Evolutionary conservation across 2,329 filamentous ascomycete species (phyloP).

Genomic region (Fusarium sp.): DNA sequence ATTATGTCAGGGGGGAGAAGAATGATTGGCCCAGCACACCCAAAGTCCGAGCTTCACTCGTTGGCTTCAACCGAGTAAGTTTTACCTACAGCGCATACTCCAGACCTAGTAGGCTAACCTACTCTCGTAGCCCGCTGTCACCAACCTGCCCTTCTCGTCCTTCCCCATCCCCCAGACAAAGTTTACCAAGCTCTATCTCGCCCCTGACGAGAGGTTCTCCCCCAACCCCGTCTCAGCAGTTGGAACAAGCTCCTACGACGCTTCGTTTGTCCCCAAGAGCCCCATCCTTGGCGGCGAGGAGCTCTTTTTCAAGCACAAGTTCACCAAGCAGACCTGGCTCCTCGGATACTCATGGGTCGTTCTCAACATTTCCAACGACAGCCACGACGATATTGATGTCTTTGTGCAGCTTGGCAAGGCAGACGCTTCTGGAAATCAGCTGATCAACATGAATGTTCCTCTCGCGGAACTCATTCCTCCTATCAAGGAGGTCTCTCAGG

Average conservation of each 20-base stretch:
- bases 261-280: background rate
- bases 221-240: background rate
- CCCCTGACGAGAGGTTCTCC: background rate
- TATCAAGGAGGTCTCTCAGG: background rate
- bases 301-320: background rate
- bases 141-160: background rate
- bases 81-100: accelerated
- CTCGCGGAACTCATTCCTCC: background rate
- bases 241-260: background rate
- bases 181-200: background rate
- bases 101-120: background rate
- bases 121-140: background rate
- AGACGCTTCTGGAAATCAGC: background rate
- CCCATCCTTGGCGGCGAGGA: background rate
- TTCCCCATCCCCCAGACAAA: background rate
- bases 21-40: background rate
- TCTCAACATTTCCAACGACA: background rate
- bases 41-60: background rate
- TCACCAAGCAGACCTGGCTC: background rate
- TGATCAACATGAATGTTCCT: background rate
- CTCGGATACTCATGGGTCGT: background rate
- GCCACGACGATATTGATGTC: background rate
- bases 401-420: background rate
- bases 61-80: background rate
- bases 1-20: background rate